Base-by-base conservation (phyloP, 2,329 filamentous ascomycete genomes). In the Colletotrichum tofieldiae region DNA sequence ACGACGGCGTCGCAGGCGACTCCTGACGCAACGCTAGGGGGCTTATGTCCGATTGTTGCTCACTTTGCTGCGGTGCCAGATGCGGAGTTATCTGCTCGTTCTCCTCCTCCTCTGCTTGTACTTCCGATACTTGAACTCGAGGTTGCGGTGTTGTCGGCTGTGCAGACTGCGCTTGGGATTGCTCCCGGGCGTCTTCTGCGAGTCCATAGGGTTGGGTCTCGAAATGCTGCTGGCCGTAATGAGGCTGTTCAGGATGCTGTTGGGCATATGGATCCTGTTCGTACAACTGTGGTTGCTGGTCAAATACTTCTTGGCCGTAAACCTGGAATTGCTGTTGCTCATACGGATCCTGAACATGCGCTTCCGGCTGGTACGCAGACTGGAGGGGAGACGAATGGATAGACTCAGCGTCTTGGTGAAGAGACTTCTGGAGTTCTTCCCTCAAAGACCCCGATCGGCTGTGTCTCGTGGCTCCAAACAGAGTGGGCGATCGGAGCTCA, bases 1-100 rank as follows among this genome's bases (percentile, higher is more conserved):
- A 56, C 5, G 70, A 52, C 9, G 72, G 65, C 7, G 65, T 70
- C 18, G n/a, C 58, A 8, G 72, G 70, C 12, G 71, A 60, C 52
- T 72, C 65, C 32, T 75, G 74, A 6, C 61, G 73, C n/a, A 75
- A 51, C 1, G 73, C 62, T 3, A 75, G 35, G n/a, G 75, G 73
- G 61, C 75, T 77, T 23, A 71, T 61, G 1, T 77, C 74, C 4
- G 75, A 71, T 18, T 60, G 56, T 20, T 72, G 69, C 23, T 63
- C 71, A 41, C 47, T 65, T n/a, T 60, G 67, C 47, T 59, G 70
- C 16, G 74, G 61, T 45, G 65, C 65, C 41, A 76, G 43, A 18
- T 73, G 68, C 8, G 77, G 75, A 3, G 74, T 76, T 11, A 60
- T 55, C 41, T 72, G 73, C 23, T 67, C 64, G 7, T 51, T 37